A percentile compares a stretch with the other conserved stretches of the same genome.
Evolutionary conservation across 805 yeast genomes (phyloP).

Genomic region (Suhomyces tanzawaensis): DNA sequence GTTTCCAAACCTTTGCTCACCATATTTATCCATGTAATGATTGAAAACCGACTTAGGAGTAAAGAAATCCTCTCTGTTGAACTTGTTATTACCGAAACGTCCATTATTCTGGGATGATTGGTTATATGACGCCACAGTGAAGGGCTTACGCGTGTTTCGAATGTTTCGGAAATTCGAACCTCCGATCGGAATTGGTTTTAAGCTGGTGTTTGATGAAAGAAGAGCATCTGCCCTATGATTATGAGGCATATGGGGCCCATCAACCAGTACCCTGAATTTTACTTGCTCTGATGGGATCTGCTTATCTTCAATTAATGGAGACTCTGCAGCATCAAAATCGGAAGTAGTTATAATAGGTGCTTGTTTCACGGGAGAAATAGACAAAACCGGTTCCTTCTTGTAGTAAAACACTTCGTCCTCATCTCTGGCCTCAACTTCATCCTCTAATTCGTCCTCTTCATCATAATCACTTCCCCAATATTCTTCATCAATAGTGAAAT

Average conservation of each 20-base stretch:
- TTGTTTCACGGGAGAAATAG: slow-evolving; percentile 15
- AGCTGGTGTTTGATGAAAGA: slow-evolving; percentile 34
- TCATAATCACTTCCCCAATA: slow-evolving; percentile 50
- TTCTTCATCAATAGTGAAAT: slow-evolving; percentile 79
- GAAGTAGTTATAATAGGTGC: slow-evolving; percentile 8
- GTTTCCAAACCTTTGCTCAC: slow-evolving; percentile 38
- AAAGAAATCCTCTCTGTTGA: slow-evolving; percentile 68
- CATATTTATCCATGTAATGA: slow-evolving; percentile 65
- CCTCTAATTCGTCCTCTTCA: slow-evolving; percentile 35
- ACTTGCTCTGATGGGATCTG: slow-evolving; percentile 9
- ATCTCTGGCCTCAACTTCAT: slow-evolving; percentile 23
- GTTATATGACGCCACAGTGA: slow-evolving; percentile 62
- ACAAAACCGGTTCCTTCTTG: slow-evolving; percentile 7
- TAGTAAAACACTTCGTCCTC: slow-evolving; percentile 20
- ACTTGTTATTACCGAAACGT: slow-evolving; percentile 20
- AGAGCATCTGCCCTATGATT: slow-evolving; percentile 45
- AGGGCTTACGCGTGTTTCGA: slow-evolving; percentile 53
- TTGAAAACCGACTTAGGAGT: slow-evolving; percentile 75
- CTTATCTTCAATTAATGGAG: neutral
- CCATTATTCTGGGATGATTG: slow-evolving; percentile 16
- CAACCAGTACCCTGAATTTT: slow-evolving; percentile 1
- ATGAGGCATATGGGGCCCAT: slow-evolving; percentile 24
- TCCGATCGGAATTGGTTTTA: slow-evolving; percentile 42
- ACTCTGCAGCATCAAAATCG: slow-evolving; percentile 3
- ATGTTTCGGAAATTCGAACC: slow-evolving; percentile 24